Conservation (phyloP, 2,329 filamentous ascomycete species). For the Colletotrichum spinosum region DNA sequence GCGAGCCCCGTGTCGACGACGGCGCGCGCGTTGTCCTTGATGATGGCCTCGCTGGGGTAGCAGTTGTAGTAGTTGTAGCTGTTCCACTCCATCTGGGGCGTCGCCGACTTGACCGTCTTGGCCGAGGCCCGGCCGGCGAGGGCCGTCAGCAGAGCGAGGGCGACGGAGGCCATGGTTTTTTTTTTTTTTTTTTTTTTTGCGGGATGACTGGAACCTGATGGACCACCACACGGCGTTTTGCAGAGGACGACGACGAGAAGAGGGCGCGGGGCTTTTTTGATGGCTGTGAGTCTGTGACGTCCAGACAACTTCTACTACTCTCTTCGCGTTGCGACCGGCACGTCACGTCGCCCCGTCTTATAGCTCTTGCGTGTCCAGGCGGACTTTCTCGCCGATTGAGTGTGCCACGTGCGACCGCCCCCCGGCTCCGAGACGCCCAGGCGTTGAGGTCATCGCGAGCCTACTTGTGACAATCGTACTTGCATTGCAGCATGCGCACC, state of each 20-base stretch:
- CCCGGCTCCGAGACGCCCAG: background rate
- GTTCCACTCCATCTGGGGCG: slow-evolving; percentile 67
- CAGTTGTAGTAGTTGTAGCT: slow-evolving; percentile 69
- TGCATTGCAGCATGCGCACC: slow-evolving; percentile 14
- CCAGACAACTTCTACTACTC: too few species aligned
- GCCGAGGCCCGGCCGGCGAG: slow-evolving; percentile 25
- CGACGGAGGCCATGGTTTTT: slow-evolving; percentile 15
- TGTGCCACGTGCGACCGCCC: too few species aligned
- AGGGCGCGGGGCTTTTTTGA: too few species aligned
- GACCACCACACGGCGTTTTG: too few species aligned
- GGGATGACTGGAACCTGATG: background rate
- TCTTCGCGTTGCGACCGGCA: too few species aligned
- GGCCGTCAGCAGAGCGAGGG: slow-evolving; percentile 17
- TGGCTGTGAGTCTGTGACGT: too few species aligned
- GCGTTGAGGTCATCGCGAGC: slow-evolving; percentile 31
- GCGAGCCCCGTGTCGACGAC: slow-evolving; percentile 63
- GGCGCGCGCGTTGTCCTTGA: slow-evolving; percentile 64
- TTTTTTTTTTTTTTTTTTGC: background rate
- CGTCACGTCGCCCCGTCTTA: slow-evolving; percentile 3
- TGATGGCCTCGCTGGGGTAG: slow-evolving; percentile 58
- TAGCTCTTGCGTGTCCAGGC: background rate
- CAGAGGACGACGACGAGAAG: too few species aligned
- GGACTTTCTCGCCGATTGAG: too few species aligned
- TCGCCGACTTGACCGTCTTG: slow-evolving; percentile 42
- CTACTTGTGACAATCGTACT: background rate